Evolutionary conservation across 2,329 filamentous ascomycete genomes (phyloP).

Genomic region (Cadophora sp.): DNA sequence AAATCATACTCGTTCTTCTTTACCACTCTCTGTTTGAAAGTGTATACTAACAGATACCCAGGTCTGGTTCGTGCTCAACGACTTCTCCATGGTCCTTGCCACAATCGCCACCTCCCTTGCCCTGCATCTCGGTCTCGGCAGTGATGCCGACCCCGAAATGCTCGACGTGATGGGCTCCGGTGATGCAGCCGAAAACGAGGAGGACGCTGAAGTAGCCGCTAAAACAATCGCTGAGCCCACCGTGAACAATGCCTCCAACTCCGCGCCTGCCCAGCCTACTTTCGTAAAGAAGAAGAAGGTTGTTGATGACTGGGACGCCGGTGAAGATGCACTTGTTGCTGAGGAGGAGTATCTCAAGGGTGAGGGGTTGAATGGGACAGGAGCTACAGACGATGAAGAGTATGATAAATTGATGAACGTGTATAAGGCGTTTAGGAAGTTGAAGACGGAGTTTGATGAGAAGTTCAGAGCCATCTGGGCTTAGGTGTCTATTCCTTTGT

Average conservation of each 20-base stretch:
- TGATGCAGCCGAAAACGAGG: slow-evolving; percentile 53
- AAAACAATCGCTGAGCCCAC: slow-evolving; percentile 30
- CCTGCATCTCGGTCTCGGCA: slow-evolving; percentile 60
- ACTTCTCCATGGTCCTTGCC: slow-evolving; percentile 68
- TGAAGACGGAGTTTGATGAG: slow-evolving; percentile 65
- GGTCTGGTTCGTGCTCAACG: slow-evolving; percentile 76
- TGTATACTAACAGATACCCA: slow-evolving; percentile 16
- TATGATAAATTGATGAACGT: slow-evolving; percentile 60
- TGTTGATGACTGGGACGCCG: slow-evolving; percentile 58
- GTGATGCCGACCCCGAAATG: slow-evolving; percentile 54
- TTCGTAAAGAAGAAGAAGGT: slow-evolving; percentile 45
- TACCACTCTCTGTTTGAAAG: not conserved
- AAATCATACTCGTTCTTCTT: slow-evolving; percentile 19
- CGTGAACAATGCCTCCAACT: not conserved
- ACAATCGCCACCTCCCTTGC: slow-evolving; percentile 73
- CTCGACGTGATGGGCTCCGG: slow-evolving; percentile 55
- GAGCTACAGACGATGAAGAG: slow-evolving; percentile 45
- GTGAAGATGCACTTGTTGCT: slow-evolving; percentile 48
- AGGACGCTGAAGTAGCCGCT: slow-evolving; percentile 44
- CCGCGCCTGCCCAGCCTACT: slow-evolving; percentile 21
- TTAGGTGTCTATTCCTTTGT: slow-evolving; percentile 24
- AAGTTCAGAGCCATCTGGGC: slow-evolving; percentile 57
- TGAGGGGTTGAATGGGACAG: slow-evolving; percentile 44
- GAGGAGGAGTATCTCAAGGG: slow-evolving; percentile 43
- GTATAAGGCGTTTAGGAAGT: slow-evolving; percentile 61